phyloP scores from a whole-genome alignment of 106 monocot genomes.

The Cymbidium sinense region DNA sequence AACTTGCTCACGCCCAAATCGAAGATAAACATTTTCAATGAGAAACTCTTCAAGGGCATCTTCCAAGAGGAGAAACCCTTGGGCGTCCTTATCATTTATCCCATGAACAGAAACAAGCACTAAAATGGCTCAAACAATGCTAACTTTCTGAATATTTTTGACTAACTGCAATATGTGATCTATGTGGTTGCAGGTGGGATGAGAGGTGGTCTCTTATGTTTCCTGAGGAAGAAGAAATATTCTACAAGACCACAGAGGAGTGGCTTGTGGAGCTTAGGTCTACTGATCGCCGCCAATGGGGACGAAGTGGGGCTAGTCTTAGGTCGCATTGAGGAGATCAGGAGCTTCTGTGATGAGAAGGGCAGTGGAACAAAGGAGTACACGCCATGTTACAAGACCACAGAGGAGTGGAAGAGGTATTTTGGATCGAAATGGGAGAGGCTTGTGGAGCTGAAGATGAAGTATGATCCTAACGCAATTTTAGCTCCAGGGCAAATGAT shows the following conservation, averaged over 20 bases:
- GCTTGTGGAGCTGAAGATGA: constrained; percentile 44
- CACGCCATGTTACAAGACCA: constrained; percentile 61
- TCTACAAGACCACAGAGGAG: no score
- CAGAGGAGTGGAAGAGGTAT: constrained; percentile 72
- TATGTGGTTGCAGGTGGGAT: constrained; percentile 3
- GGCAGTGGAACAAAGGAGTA: constrained; percentile 70
- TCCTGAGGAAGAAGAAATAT: constrained; percentile 12
- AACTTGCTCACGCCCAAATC: constrained; percentile 68
- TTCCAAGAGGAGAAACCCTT: constrained; percentile 57
- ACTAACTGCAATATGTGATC: background rate
- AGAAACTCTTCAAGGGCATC: constrained; percentile 65
- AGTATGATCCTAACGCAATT: constrained; percentile 78
- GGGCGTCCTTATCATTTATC: constrained; percentile 83
- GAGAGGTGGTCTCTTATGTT: constrained; percentile 7
- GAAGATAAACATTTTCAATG: constrained; percentile 49
- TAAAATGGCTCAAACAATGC: background rate
- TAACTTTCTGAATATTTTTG: background rate
- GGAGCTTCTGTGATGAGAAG: constrained; percentile 46
- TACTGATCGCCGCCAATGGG: constrained; percentile 50
- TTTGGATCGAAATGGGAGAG: constrained; percentile 70
- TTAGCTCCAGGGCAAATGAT: constrained; percentile 92
- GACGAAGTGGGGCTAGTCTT: constrained; percentile 33
- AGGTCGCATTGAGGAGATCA: constrained; percentile 37
- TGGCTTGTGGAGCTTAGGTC: no score
- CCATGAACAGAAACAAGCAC: constrained; percentile 76